Evolutionary conservation across 1,139 yeast species (phyloP), one percentile per base, ranked within the genome.

Genomic region (Hyphopichia buzzinii): DNA sequence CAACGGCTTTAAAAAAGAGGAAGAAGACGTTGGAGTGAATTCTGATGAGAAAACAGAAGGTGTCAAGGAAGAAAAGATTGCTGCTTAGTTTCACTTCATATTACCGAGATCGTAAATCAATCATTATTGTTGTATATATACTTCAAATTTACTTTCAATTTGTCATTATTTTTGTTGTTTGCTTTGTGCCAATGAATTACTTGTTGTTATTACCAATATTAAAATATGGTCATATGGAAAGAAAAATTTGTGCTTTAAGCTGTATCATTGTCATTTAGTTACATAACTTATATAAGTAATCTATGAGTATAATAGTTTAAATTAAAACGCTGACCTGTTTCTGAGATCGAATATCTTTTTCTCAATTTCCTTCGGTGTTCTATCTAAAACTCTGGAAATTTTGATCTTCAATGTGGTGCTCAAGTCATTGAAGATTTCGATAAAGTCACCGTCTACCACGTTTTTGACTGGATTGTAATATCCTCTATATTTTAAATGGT

Each of bases 371-470:
- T 67, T 58, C 1, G 81, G 77, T 0, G 77, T 59, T 41, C 81
- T 64, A 30, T 79, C 85, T 44, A 84, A 54, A 37, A 65, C 70
- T 4, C 62, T 59, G 0, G 86, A 79, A 31, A 86, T 69, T 26
- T 50, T 54, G 24, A 70, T 58, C 49, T 81, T 77, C 8, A 56
- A 49, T 0, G 63, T 59, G 1, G 53, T 53, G 2, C 59, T 52
- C 26, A 84, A 55, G 7, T 50, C 50, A 26, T 58, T 56, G 51
- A 65, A 85, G 34, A 59, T 57, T 49, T 88, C 97, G 36, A 92
- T 67, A 21, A 87, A 64, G 55, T 92, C 97, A 8, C 98, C 98
- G 58, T 92, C 97, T 31, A 92, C 72, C 2, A 86, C 81, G 37
- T 79, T 74, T 46, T 81, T 82, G 5, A 74, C 77, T 0, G 97